Percentiles rank a stretch among this genome's conserved stretches.
phyloP scores from a whole-genome alignment of 768 basidiomycete genomes.

The Auricularia auricula-judae region DNA sequence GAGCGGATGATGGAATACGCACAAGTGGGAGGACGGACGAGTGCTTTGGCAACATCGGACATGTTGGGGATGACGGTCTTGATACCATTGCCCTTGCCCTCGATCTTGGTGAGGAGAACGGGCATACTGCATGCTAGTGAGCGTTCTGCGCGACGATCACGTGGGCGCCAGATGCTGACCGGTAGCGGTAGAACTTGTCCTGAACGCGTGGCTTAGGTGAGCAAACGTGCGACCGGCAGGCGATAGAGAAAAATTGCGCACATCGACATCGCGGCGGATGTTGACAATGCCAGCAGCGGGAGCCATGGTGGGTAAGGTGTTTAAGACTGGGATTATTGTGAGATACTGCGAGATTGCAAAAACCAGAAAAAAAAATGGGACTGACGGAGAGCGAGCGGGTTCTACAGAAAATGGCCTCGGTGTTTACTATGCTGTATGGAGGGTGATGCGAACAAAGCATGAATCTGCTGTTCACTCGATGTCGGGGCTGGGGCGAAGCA shows the following conservation, averaged over 20 bases:
- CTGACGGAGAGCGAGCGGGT: slow-evolving; percentile 39
- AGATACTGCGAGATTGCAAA: background rate
- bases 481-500: background rate
- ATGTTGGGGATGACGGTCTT: slow-evolving; percentile 99
- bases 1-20: slow-evolving; percentile 6
- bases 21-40: slow-evolving; percentile 83
- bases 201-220: background rate
- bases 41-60: slow-evolving; percentile 91
- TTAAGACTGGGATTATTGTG: slow-evolving; percentile 41
- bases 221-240: background rate
- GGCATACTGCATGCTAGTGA: slow-evolving; percentile 64
- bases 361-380: background rate
- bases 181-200: slow-evolving; percentile 94
- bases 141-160: background rate
- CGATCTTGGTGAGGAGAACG: slow-evolving; percentile 85
- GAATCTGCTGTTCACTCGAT: slow-evolving; percentile 29
- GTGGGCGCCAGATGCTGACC: slow-evolving; percentile 28
- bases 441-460: slow-evolving; percentile 85
- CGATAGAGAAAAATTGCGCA: slow-evolving; percentile 8
- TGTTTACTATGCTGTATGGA: slow-evolving; percentile 35
- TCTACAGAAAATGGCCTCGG: slow-evolving; percentile 39
- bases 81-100: slow-evolving; percentile 99
- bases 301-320: slow-evolving; percentile 65
- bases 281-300: slow-evolving; percentile 61
- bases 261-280: slow-evolving; percentile 89